Evolutionary conservation across 2,329 filamentous ascomycete genomes (phyloP), one percentile per base, ranked within the genome.

Genomic region (Aspergillus alliaceus): DNA sequence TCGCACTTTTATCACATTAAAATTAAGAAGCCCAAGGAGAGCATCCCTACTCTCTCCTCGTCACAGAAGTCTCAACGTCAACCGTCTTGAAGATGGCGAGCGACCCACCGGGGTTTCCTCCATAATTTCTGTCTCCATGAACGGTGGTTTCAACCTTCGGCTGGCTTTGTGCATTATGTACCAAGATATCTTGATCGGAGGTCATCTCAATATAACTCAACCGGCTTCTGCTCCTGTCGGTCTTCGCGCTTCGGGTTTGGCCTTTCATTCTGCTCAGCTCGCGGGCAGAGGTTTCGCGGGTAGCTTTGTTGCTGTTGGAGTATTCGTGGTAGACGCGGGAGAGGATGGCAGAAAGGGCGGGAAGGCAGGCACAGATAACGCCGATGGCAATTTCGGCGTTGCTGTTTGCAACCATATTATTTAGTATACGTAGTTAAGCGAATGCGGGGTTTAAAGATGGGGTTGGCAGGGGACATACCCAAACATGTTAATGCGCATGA

Each of bases 281-380:
- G 52, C 67, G 62, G 2, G 61, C 51, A 2, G 66, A 67, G n/a
- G 56, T 48, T 14, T 52, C 29, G 6, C n/a, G n/a, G 15, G 40
- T 48, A 32, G 65, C 62, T 11, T 51, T 57, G 52, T 64, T 67
- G 40, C 63, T 63, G 54, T 56, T 66, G 18, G 66, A 66, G 58
- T 67, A 68, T 59, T 70, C 68, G 44, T 59, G 72, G 48, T 72
- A 64, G 59, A 75, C 70, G 22, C 67, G 69, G 44, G 62, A 68
- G 51, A 72, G 53, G 24, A 77, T 61, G 6, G 72, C 69, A 0
- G 73, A 73, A 49, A 76, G 66, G 9, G 73, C 69, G 5, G 75
- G 75, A 6, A 77, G 70, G 37, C 73, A 77, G 34, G 74, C 73
- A 58, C 74, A 76, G 37, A 77, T 71, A 29, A 77, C 73, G 11